Conservation (phyloP, 768 basidiomycete genomes). For the Panaeolus cyanescens region DNA sequence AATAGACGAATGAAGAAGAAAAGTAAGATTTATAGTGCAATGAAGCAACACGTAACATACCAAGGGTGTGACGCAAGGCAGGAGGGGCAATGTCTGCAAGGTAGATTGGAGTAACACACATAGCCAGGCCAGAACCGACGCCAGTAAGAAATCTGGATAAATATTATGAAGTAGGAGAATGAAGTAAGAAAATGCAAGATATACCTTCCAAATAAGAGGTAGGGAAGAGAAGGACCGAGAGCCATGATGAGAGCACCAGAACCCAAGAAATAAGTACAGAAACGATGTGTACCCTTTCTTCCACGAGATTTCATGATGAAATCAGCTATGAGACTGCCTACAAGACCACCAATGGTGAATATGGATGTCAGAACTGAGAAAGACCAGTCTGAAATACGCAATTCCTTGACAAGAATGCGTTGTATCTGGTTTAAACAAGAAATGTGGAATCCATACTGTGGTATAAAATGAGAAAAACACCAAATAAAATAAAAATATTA, state of each 20-base stretch:
- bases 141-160: constrained; percentile 60
- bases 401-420: constrained; percentile 76
- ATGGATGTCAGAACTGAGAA: constrained; percentile 86
- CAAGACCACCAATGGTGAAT: constrained; percentile 86
- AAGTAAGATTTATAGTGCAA: not conserved
- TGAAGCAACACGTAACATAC: constrained; percentile 34
- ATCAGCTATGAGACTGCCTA: constrained; percentile 73
- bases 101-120: constrained; percentile 83
- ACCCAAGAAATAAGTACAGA: constrained; percentile 57
- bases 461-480: not conserved
- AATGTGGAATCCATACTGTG: constrained; percentile 89
- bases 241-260: constrained; percentile 69
- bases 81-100: constrained; percentile 84
- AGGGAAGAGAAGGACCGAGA: constrained; percentile 53
- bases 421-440: constrained; percentile 91
- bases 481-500: constrained; percentile 2
- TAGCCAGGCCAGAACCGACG: constrained; percentile 69
- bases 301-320: constrained; percentile 71
- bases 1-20: not conserved
- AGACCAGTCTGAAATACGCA: constrained; percentile 66
- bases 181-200: constrained; percentile 13
- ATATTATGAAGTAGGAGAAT: constrained; percentile 3
- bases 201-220: constrained; percentile 69
- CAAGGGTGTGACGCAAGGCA: constrained; percentile 73
- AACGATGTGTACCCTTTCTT: constrained; percentile 63